Evolutionary conservation across 176 grass and related monocot species (phyloP).

Genomic region (Tillandsia fasciculata): DNA sequence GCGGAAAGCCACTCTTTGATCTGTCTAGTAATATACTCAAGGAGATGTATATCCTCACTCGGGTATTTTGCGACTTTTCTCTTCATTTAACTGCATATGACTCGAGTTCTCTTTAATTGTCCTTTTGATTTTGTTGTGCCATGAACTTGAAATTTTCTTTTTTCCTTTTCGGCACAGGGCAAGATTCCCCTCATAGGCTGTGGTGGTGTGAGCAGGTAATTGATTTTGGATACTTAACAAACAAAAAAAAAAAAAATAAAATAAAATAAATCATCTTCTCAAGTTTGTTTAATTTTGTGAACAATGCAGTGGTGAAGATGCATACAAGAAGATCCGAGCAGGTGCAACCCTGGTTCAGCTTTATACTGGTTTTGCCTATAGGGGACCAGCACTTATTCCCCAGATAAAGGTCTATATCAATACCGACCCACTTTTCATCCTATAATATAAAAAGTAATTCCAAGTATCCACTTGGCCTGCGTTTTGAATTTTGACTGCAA

Average conservation of each 20-base stretch:
- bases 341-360: constrained; percentile 90
- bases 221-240: neutral
- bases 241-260: neutral
- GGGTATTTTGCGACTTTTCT: constrained; percentile 25
- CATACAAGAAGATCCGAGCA: constrained; percentile 93
- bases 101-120: constrained; percentile 6
- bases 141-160: constrained; percentile 12
- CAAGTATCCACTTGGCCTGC: neutral
- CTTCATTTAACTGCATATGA: constrained; percentile 11
- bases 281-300: constrained; percentile 8
- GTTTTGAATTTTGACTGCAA: too few species aligned
- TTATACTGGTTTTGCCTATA: constrained; percentile 81
- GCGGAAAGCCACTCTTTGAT: constrained; percentile 88
- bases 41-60: constrained; percentile 89
- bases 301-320: constrained; percentile 69
- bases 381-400: constrained; percentile 82
- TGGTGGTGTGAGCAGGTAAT: constrained; percentile 85
- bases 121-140: too few species aligned
- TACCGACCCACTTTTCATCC: neutral
- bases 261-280: constrained; percentile 21
- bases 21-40: constrained; percentile 71
- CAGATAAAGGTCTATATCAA: constrained; percentile 63
- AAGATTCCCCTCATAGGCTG: constrained; percentile 87
- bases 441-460: constrained; percentile 2
- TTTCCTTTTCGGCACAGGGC: constrained; percentile 31